Evolutionary conservation across 176 grass and related monocot species (phyloP).

Genomic region (Guadua angustifolia): DNA sequence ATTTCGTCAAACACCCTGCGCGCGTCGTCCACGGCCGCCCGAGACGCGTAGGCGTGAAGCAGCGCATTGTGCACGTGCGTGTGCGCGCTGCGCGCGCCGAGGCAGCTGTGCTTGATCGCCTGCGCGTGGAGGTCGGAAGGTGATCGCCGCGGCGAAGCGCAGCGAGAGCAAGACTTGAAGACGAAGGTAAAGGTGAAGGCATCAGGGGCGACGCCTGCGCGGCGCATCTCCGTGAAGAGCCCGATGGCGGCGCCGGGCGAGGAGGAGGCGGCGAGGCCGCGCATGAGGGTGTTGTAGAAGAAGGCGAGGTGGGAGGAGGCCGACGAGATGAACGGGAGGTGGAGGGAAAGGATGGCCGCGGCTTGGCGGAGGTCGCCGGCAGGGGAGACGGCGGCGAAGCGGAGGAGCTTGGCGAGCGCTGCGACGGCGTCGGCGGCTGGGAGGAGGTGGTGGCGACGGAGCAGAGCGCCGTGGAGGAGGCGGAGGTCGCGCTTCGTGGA

Average conservation of each 20-base stretch:
- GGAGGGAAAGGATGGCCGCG: slow-evolving; percentile 42
- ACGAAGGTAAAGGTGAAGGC: slow-evolving; percentile 70
- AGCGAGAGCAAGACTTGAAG: slow-evolving; percentile 54
- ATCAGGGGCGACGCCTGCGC: slow-evolving; percentile 42
- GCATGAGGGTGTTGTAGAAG: slow-evolving; percentile 75
- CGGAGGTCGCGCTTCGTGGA: slow-evolving; percentile 42
- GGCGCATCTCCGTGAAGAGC: slow-evolving; percentile 57
- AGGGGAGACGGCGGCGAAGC: slow-evolving; percentile 63
- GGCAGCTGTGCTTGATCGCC: slow-evolving; percentile 58
- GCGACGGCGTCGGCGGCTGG: slow-evolving; percentile 29
- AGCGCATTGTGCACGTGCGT: slow-evolving; percentile 57
- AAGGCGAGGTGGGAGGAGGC: slow-evolving; percentile 55
- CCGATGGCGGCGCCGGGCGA: slow-evolving; percentile 41
- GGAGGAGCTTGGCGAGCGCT: slow-evolving; percentile 64
- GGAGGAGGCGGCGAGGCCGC: slow-evolving; percentile 45
- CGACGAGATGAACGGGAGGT: slow-evolving; percentile 42
- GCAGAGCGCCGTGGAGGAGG: slow-evolving; percentile 49
- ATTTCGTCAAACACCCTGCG: slow-evolving; percentile 58
- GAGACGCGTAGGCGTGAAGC: slow-evolving; percentile 52
- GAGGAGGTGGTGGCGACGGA: slow-evolving; percentile 53
- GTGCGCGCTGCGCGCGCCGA: slow-evolving; percentile 35
- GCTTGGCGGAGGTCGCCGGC: slow-evolving; percentile 56
- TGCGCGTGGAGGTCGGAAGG: slow-evolving; percentile 55
- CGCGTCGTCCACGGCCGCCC: slow-evolving; percentile 24
- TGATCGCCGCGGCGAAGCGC: background rate